A percentile compares a stretch with the other conserved stretches of the same genome.
Evolutionary conservation across 371 early-diverging fungal species (phyloP).

Genomic region (Thermomucor indicae-seudaticae): DNA sequence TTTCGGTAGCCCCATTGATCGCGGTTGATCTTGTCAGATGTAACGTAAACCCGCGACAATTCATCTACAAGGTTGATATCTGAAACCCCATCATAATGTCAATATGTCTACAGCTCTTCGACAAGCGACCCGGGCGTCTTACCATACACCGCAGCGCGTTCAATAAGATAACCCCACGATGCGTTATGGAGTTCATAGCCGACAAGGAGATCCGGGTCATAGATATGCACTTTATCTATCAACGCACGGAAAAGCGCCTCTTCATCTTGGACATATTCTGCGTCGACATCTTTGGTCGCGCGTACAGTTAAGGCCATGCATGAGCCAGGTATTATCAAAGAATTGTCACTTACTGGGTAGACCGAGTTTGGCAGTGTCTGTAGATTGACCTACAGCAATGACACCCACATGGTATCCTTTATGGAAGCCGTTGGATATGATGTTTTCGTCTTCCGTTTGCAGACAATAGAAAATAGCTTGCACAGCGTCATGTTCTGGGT

Average conservation of each 20-base stretch:
- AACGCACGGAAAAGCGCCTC: constrained; percentile 45
- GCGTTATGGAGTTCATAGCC: constrained; percentile 83
- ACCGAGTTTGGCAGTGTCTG: constrained; percentile 30
- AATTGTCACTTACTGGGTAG: constrained; percentile 11
- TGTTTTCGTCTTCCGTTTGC: constrained; percentile 28
- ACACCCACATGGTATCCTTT: constrained; percentile 34
- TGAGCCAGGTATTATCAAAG: background rate
- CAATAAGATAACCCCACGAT: constrained; percentile 87
- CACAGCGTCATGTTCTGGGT: constrained; percentile 53
- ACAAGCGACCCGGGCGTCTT: background rate
- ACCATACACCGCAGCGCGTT: constrained; percentile 50
- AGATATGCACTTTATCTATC: constrained; percentile 42
- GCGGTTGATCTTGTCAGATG: constrained; percentile 10
- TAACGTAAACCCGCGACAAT: constrained; percentile 41
- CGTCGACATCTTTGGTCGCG: constrained; percentile 13
- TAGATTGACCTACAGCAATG: constrained; percentile 20
- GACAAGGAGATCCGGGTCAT: constrained; percentile 84
- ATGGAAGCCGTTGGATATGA: constrained; percentile 40
- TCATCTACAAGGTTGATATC: constrained; percentile 47
- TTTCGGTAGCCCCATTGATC: constrained; percentile 62
- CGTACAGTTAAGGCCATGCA: no score
- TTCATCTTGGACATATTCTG: constrained; percentile 47
- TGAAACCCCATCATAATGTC: constrained; percentile 1
- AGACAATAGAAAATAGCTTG: constrained; percentile 59
- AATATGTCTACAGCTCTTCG: background rate